Evolutionary conservation across 2,329 filamentous ascomycete species (phyloP), one percentile per base, ranked within the genome.

Genomic region (Elsinoe ampelina): DNA sequence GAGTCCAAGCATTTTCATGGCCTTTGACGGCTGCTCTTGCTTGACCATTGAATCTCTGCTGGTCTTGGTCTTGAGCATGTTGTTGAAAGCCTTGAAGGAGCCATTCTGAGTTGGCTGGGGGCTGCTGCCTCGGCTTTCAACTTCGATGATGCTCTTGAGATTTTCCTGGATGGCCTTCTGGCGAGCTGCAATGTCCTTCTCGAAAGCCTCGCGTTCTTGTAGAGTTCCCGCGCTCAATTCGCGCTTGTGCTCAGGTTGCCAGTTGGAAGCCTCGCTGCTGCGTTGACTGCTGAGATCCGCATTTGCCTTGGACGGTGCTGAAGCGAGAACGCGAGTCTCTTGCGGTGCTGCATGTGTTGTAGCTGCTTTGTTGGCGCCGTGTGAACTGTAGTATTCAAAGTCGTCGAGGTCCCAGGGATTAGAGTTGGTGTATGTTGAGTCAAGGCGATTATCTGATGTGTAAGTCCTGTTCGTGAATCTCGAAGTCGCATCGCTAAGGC

Each of bases 121-220:
- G 52, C 68, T 71, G 30, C 61, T 58, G 39, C 63, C 63, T 45
- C 69, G 61, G 50, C 66, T 68, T 20, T 88, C 83, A 2, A 78
- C 77, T 63, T 87, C 84, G 0, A 81, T 82, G 61, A 84, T 85
- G 0, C 80, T 85, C 6, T 82, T 86, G 43, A 91, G 73, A 62
- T 82, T 85, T 68, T 91, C 86, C 54, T 87, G 83, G 6, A 91
- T 85, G 1, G 84, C 80, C 30, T 81, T 80, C 56, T 86, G 82
- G 13, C 86, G 81, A 61, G 84, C 80, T 1, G 85, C 86, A 38
- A 91, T 77, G 64, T 89, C 85, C 54, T 78, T 82, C 15, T 85
- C 83, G 65, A 91, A 90, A 26, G 88, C 86, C 54, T 88, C 82
- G 3, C 79, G 77, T 54, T 84, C 82, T 26, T 76, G 73, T 45